Evolutionary conservation across 2,329 filamentous ascomycete genomes (phyloP), one percentile per base, ranked within the genome.

Genomic region (Fusarium pseudograminearum): DNA sequence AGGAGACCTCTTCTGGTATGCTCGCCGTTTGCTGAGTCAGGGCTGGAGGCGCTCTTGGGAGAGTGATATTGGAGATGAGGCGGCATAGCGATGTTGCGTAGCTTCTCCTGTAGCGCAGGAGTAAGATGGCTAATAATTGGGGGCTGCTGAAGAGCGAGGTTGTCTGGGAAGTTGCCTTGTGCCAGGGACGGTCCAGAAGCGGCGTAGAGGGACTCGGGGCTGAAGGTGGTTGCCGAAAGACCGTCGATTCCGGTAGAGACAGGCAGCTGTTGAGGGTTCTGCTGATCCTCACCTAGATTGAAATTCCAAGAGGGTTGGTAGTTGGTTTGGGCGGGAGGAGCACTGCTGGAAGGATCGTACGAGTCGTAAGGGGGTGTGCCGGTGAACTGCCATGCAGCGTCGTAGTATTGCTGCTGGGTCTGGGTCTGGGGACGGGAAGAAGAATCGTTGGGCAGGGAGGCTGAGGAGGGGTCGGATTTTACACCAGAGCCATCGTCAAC

Each of bases 21-120:
- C 28, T 83, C 83, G 68, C 84, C 85, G 15, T 77, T 78, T 58
- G 82, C 82, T 12, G 88, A 90, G 67, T 86, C 83, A 18, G 88
- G 87, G 70, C 88, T 90, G 47, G 85, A 80, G 67, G 85, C 85
- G 76, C 86, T 88, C 77, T 83, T 85, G 31, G 86, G 86, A 40
- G 86, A 87, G 65, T 86, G 83, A 69, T 89, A 90, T 70, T 87
- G 86, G 20, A 90, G 82, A 69, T 89, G 86, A 26, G 85, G 80
- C 16, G 89, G 88, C 87, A 90, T 90, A 70, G 88, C 88, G 74
- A 90, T 90, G 66, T 83, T 87, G 70, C 85, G 86, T 47, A 90
- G 80, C 74, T 86, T 85, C 75, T 90, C 87, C 74, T 88, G 86
- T 75, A 89, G 84, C 26, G 87, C 87, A 33, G 84, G 84, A 36